These are phyloP conservation scores for Colletotrichum liaoningense DNA, from an alignment of 2,329 filamentous ascomycete species.

Conservation along the genomic window DNA sequence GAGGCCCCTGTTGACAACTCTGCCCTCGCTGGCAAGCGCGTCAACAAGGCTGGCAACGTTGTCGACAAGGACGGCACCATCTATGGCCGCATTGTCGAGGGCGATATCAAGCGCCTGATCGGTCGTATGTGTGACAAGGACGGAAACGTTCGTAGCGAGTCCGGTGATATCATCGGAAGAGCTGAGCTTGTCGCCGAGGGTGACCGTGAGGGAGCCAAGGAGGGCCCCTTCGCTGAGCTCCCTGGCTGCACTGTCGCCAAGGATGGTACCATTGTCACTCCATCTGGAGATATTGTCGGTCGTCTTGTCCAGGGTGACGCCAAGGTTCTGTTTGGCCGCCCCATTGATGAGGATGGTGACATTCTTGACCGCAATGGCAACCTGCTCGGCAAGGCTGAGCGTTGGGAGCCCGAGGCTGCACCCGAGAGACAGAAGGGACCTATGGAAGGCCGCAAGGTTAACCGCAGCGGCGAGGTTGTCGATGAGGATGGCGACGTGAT, in stretches of 20 bases:
- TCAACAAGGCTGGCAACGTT: conserved; percentile 76
- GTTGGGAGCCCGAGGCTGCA: conserved; percentile 61
- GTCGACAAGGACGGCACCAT: conserved; percentile 66
- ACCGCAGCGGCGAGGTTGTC: conserved; percentile 70
- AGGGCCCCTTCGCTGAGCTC: conserved; percentile 77
- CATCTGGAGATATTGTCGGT: conserved; percentile 77
- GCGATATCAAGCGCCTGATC: conserved; percentile 70
- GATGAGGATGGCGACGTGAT: conserved; percentile 70
- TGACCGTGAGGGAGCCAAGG: conserved; percentile 71
- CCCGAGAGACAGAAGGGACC: conserved; percentile 64
- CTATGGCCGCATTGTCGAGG: conserved; percentile 75
- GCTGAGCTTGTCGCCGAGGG: conserved; percentile 76
- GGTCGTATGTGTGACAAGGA: conserved; percentile 79
- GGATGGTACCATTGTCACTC: conserved; percentile 75
- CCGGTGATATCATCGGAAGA: conserved; percentile 76
- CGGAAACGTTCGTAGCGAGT: conserved; percentile 78
- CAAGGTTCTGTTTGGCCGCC: conserved; percentile 78
- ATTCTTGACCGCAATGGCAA: conserved; percentile 82
- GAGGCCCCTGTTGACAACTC: conserved; percentile 67
- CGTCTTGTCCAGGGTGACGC: conserved; percentile 76
- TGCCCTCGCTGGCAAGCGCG: conserved; percentile 74
- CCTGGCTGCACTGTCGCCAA: conserved; percentile 74
- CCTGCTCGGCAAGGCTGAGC: conserved; percentile 66
- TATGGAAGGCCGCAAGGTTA: conserved; percentile 65
- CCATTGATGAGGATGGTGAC: conserved; percentile 85